A percentile compares a stretch with the other conserved stretches of the same genome.
Conservation (phyloP, 1,284 basidiomycete species). For the Anthracocystis walkeri region DNA sequence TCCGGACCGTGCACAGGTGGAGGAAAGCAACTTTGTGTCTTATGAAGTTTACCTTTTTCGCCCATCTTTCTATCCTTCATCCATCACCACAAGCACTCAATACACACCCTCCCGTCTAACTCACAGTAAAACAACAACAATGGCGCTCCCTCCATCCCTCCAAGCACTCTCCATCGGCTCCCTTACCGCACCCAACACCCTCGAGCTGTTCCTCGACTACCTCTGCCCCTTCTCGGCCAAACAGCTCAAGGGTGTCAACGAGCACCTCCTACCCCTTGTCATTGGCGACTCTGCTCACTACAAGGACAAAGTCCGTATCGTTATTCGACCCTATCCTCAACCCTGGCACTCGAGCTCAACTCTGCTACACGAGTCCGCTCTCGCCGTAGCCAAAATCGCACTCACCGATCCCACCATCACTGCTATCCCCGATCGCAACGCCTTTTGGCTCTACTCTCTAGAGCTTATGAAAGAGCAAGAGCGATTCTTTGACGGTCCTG, state of each 20-base stretch:
- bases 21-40: no score
- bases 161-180: constrained; percentile 80
- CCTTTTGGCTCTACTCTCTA: constrained; percentile 64
- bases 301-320: constrained; percentile 80
- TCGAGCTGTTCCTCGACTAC: constrained; percentile 78
- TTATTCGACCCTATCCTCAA: constrained; percentile 83
- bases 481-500: constrained; percentile 82
- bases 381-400: constrained; percentile 77
- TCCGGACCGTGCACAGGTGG: no score
- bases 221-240: constrained; percentile 76
- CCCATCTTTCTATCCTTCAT: background rate
- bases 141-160: constrained; percentile 86
- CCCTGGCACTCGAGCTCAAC: constrained; percentile 75
- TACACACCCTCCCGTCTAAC: background rate
- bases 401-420: constrained; percentile 22
- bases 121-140: constrained; percentile 65
- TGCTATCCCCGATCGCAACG: constrained; percentile 35
- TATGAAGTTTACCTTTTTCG: background rate
- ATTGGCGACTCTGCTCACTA: constrained; percentile 71
- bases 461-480: constrained; percentile 82
- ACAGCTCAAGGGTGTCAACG: constrained; percentile 70
- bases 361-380: constrained; percentile 81
- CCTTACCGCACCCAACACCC: constrained; percentile 79
- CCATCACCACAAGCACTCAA: background rate
- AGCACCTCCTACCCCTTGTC: constrained; percentile 69